A percentile compares a stretch with the other conserved stretches of the same genome.
Conservation (phyloP, 108 stramenopile species). For the Nitzschia putrida region DNA sequence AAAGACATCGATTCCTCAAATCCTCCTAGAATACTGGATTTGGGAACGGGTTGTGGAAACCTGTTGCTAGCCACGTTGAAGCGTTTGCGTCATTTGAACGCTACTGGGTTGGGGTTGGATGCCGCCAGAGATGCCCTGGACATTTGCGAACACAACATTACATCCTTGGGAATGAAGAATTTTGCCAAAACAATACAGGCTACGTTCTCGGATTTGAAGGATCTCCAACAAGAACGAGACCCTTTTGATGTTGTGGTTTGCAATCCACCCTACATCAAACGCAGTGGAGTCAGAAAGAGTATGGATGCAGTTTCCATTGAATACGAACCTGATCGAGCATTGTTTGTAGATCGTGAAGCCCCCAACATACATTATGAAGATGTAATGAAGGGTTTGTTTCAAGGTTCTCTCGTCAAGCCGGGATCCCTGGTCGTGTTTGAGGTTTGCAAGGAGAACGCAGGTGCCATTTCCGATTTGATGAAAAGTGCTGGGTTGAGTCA, state of each 20-base stretch:
- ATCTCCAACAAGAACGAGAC: background rate
- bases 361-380: constrained; percentile 19
- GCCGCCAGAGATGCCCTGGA: constrained; percentile 5
- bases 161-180: constrained; percentile 7
- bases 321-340: constrained; percentile 13
- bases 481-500: background rate
- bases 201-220: background rate
- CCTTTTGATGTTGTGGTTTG: constrained; percentile 27
- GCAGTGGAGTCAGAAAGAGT: constrained; percentile 1
- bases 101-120: constrained; percentile 18
- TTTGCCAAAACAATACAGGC: background rate
- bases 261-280: constrained; percentile 25
- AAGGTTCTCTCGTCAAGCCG: background rate
- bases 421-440: constrained; percentile 24
- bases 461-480: constrained; percentile 9
- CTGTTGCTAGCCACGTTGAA: constrained; percentile 15
- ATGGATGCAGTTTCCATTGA: constrained; percentile 5
- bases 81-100: constrained; percentile 4
- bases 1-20: background rate
- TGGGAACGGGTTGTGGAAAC: constrained; percentile 29
- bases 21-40: constrained; percentile 20
- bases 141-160: constrained; percentile 7
- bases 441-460: constrained; percentile 21
- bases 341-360: constrained; percentile 10
- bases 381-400: constrained; percentile 18